Conservation (phyloP, 352 stramenopile species). For the Globisporangium spiculum region DNA sequence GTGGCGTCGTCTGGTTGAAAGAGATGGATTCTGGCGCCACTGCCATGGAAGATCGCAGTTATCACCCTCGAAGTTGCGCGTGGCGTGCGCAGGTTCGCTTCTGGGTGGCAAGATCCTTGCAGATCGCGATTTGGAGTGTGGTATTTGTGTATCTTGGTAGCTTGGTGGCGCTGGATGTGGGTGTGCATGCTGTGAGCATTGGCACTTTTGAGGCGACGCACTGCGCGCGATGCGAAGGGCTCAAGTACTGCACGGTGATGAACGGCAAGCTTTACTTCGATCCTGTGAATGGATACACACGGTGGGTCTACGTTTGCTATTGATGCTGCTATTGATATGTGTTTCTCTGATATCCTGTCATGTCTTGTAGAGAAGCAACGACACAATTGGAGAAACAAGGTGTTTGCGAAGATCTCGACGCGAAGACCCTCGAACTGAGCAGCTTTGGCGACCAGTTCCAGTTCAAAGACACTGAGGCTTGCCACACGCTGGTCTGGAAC, state of each 20-base stretch:
- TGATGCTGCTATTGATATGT: background rate
- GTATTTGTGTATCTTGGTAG: background rate
- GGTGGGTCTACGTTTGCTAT: conserved; percentile 19
- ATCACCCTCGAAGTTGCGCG: background rate
- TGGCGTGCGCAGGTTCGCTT: background rate
- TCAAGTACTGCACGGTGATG: conserved; percentile 64
- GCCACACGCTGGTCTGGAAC: conserved; percentile 65
- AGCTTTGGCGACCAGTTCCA: conserved; percentile 55
- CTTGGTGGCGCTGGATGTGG: background rate
- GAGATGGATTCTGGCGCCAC: background rate
- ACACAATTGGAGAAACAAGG: conserved; percentile 67
- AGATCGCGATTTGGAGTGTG: background rate
- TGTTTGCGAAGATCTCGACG: conserved; percentile 69
- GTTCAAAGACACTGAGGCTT: conserved; percentile 64
- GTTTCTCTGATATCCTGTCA: background rate
- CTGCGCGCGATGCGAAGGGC: conserved; percentile 46
- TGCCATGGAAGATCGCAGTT: background rate
- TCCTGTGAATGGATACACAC: conserved; percentile 60
- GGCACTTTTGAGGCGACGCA: conserved; percentile 37
- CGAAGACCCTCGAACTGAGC: conserved; percentile 51
- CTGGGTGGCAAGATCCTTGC: background rate
- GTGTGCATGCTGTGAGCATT: conserved; percentile 12
- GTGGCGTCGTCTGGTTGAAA: background rate
- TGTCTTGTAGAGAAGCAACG: conserved; percentile 37
- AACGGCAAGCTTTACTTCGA: conserved; percentile 71